Percentiles rank a stretch among this genome's conserved stretches.
phyloP scores from a whole-genome alignment of 345 rosid species.

The Brassica carinata region DNA sequence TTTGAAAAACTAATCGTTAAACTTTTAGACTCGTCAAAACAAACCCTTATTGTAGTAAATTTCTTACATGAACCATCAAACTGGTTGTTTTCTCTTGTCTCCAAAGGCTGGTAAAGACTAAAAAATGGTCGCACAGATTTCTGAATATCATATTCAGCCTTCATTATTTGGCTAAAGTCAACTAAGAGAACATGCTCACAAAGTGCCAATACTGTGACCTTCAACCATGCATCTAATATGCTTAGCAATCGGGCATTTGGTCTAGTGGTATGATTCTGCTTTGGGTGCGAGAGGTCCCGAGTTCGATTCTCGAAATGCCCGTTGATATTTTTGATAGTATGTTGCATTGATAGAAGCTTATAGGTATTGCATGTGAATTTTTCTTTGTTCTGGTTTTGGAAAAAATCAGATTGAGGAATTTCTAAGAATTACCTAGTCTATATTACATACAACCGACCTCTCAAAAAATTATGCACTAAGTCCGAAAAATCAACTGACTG shows the following conservation, averaged over 20 bases:
- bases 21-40: too few relatives aligned
- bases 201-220: not conserved
- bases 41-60: too few relatives aligned
- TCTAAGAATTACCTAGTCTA: too few relatives aligned
- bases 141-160: not conserved
- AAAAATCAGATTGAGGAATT: too few relatives aligned
- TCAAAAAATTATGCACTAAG: too few relatives aligned
- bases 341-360: not conserved
- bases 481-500: too few relatives aligned
- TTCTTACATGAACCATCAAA: not conserved
- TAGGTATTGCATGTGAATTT: not conserved
- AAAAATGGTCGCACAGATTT: not conserved
- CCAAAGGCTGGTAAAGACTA: not conserved
- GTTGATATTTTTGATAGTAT: not conserved
- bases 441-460: too few relatives aligned
- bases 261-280: slow-evolving; percentile 74
- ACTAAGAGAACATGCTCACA: not conserved
- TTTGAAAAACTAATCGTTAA: too few relatives aligned
- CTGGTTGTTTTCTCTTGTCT: not conserved
- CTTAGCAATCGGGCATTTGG: slow-evolving; percentile 51
- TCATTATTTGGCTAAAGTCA: not conserved
- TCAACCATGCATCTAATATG: not conserved
- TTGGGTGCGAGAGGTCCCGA: not conserved
- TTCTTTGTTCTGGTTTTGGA: not conserved
- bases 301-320: slow-evolving; percentile 37